Base-by-base conservation (phyloP, 2,329 filamentous ascomycete genomes). In the Epichloe sibirici region DNA sequence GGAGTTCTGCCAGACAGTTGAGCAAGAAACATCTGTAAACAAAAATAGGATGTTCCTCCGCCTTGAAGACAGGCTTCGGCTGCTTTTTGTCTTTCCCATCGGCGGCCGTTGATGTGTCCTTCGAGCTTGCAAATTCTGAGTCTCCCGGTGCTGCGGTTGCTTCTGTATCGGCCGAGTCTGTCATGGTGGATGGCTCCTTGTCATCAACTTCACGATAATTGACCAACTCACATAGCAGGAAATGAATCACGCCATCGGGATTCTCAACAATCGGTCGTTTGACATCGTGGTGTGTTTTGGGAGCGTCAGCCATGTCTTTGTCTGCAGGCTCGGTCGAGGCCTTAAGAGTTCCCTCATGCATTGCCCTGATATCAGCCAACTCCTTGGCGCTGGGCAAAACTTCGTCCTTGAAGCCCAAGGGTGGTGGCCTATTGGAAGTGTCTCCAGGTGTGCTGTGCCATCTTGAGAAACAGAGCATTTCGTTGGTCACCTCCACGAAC, bases 21-120 rank as follows among this genome's bases (percentile, higher is more conserved):
- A 99, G 78, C 49, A 99, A 73, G 72, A 97, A 96, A 71, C 91
- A 96, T 47, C 93, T 83, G 64, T 97, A 98, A 51, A 97, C 85
- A 70, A 95, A 98, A 55, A 95, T 96, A 0, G 90, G 89, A 66
- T 98, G 90, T 37, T 96, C 86, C 49, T 95, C 90, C 1, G 88
- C 75, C 69, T 95, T 96, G 76, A 97, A 97, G 0, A 81, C 72
- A 0, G 79, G 74, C 69, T 94, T 95, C 11, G 81, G 70, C 13
- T 63, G 59, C 64, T 89, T 88, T 66, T 86, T 82, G 51, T 78
- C 72, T 60, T 77, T 77, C 34, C 63, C 65, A n/a, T 78, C 76
- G 3, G 58, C 75, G 3, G 58, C 52, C 2, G 57, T 54, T 35
- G 51, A 43, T 5, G 55, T 53, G 11, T 65, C 65, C 40, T 66